Evolutionary conservation across 495 filamentous ascomycete species (phyloP).

Genomic region (Neurospora sp.): DNA sequence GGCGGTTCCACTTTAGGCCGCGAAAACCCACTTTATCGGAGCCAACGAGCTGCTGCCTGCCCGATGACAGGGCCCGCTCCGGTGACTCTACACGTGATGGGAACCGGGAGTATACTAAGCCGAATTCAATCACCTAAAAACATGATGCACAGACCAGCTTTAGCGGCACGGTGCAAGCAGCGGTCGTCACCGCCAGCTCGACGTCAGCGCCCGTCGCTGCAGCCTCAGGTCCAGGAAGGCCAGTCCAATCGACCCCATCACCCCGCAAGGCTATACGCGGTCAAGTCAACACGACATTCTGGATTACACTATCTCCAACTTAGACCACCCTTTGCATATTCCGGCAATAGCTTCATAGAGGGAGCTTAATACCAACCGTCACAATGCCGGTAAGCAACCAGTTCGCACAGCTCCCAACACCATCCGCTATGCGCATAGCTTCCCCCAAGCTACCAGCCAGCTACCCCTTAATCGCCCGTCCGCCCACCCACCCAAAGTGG

Average conservation of each 20-base stretch:
- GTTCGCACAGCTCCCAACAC: not conserved
- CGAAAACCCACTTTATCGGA: not conserved
- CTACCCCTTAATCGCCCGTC: not conserved
- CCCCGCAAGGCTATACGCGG: slow-evolving; percentile 20
- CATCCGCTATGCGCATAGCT: not conserved
- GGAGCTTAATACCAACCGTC: not conserved
- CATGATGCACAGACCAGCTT: not conserved
- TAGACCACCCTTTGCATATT: not conserved
- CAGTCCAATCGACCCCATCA: slow-evolving; percentile 2
- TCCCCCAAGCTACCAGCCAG: not conserved
- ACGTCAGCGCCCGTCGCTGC: not conserved
- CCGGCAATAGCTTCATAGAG: not conserved
- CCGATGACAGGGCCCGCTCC: not conserved
- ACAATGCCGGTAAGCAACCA: slow-evolving; percentile 8
- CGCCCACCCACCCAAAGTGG: not conserved
- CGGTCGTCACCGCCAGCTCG: not conserved
- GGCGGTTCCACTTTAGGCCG: not conserved
- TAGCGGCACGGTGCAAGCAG: not conserved
- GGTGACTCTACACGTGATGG: not conserved
- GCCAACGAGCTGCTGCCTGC: not conserved
- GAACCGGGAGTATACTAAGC: not conserved
- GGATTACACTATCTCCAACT: not conserved
- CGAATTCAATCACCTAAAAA: not conserved
- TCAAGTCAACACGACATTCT: not conserved
- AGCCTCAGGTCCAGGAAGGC: slow-evolving; percentile 1